phyloP scores from a whole-genome alignment of 179 eudicot genomes.

The Silene coronaria region DNA sequence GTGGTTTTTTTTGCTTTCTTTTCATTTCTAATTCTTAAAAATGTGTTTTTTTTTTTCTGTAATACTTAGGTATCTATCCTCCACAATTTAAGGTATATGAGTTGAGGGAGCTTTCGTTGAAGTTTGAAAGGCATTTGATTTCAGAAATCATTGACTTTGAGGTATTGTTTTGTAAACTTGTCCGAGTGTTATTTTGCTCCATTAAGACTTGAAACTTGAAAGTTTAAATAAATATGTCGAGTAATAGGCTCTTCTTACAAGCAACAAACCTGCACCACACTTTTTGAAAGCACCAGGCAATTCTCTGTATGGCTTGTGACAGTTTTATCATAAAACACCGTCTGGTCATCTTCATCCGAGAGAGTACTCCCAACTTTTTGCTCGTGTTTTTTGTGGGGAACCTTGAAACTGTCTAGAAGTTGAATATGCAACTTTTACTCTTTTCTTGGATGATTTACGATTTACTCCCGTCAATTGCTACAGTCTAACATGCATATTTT shows the following conservation, averaged over 20 bases:
- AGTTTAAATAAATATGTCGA: neutral
- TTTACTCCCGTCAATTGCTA: neutral
- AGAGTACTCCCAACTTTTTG: too few relatives aligned
- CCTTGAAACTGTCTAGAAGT: too few relatives aligned
- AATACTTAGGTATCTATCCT: constrained; percentile 71
- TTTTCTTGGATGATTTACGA: neutral
- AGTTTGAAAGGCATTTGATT: constrained; percentile 86
- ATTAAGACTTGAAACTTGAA: neutral
- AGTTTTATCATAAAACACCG: neutral
- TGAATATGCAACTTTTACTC: neutral
- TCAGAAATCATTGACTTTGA: constrained; percentile 84
- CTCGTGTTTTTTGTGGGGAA: too few relatives aligned
- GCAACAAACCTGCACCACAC: neutral
- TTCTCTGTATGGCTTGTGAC: neutral
- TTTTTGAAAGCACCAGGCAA: neutral
- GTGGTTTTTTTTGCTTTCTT: too few relatives aligned
- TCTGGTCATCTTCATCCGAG: neutral
- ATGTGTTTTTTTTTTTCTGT: constrained; percentile 2
- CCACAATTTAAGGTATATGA: constrained; percentile 96
- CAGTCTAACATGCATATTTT: neutral
- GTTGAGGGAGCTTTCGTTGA: constrained; percentile 71
- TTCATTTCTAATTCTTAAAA: neutral
- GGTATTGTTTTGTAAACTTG: constrained; percentile 35
- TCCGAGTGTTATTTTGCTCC: neutral
- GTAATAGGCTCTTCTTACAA: neutral